These are phyloP conservation scores for Falciphora oryzae DNA, from an alignment of 2,329 filamentous ascomycete species.

Conservation along the genomic window DNA sequence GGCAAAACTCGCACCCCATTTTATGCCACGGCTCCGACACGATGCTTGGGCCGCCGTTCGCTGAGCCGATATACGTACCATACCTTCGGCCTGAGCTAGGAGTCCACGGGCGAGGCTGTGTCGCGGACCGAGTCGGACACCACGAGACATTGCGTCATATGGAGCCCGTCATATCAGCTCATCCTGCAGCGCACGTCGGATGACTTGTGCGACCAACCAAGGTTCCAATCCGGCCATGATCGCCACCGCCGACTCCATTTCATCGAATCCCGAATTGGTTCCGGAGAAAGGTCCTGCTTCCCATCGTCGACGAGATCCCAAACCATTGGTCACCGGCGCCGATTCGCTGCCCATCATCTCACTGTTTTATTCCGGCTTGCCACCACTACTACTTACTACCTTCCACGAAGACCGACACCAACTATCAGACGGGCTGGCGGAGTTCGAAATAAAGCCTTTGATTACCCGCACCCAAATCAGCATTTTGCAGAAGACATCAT, in stretches of 20 bases:
- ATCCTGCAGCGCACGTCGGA: background rate
- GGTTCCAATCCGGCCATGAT: background rate
- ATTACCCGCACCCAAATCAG: background rate
- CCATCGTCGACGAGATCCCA: background rate
- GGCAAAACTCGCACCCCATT: background rate
- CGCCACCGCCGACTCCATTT: background rate
- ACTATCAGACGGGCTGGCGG: background rate
- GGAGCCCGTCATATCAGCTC: background rate
- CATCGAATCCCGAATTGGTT: background rate
- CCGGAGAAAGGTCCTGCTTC: background rate
- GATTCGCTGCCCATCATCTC: background rate
- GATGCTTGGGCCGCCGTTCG: background rate
- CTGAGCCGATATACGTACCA: background rate
- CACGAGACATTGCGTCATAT: slow-evolving; percentile 5
- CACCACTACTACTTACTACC: background rate
- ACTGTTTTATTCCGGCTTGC: background rate
- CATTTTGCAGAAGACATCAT: background rate
- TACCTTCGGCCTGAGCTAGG: background rate
- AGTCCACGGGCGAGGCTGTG: background rate
- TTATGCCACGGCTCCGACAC: background rate
- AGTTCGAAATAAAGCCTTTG: background rate
- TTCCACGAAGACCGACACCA: background rate
- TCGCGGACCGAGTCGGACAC: background rate
- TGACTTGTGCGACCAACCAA: background rate
- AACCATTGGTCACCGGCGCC: background rate